A percentile compares a stretch with the other conserved stretches of the same genome.
Conservation (phyloP, 306 rosid species). For the Cicer chorassanicum region DNA sequence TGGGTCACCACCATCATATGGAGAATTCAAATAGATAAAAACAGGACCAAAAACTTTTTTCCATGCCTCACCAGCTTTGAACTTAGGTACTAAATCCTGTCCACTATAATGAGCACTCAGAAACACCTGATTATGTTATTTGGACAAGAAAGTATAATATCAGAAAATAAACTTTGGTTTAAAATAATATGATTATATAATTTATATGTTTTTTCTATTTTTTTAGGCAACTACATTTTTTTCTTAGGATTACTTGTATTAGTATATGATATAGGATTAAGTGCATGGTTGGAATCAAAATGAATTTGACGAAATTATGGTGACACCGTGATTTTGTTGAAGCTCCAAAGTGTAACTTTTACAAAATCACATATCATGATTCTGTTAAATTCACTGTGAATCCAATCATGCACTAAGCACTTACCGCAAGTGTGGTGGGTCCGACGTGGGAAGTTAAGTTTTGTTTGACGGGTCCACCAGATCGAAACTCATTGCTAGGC, state of each 20-base stretch:
- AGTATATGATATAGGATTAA: too few relatives aligned
- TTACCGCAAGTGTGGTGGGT: constrained; percentile 80
- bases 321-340: too few relatives aligned
- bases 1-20: constrained; percentile 48
- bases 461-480: constrained; percentile 92
- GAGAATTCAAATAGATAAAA: constrained; percentile 70
- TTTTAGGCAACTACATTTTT: too few relatives aligned
- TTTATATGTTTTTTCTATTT: too few relatives aligned
- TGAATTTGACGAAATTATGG: too few relatives aligned
- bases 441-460: constrained; percentile 85
- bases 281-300: too few relatives aligned
- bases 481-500: constrained; percentile 73
- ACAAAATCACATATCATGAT: too few relatives aligned
- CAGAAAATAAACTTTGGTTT: constrained; percentile 1
- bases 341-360: too few relatives aligned
- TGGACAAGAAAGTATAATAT: background rate
- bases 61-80: constrained; percentile 77
- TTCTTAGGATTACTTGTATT: too few relatives aligned
- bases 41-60: constrained; percentile 91
- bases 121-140: constrained; percentile 63
- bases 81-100: constrained; percentile 68
- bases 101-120: constrained; percentile 90
- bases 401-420: constrained; percentile 16
- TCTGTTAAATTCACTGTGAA: too few relatives aligned
- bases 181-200: background rate